Base-by-base conservation (phyloP, 148 eudicot species). In the Simmondsia chinensis region DNA sequence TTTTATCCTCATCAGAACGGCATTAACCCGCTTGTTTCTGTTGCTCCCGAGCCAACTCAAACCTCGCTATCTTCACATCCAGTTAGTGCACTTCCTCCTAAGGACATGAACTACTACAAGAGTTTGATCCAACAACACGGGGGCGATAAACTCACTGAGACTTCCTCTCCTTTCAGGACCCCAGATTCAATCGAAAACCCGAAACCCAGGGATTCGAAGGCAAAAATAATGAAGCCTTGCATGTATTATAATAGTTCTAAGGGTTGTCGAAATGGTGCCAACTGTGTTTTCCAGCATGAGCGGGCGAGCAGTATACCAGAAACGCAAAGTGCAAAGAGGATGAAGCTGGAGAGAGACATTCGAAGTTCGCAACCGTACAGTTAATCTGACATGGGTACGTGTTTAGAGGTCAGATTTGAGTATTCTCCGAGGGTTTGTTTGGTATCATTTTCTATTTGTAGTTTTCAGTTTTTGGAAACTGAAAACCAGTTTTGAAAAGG, bases 111-210 rank as follows among this genome's bases (percentile, higher is more conserved):
- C 57, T 83, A 83, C 32, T 79, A 71, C 43, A 80, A 72, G 73
- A 76, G 71, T 52, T 67, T 79, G 52, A 73, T 79, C 57, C 94
- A 83, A 56, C 94, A 79, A 61, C 87, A 83, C 8, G 94, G 87
- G 23, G 83, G 64, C 22, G 83, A 73, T 14, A 79, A 61, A 27
- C 61, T 43, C 33, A 7, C 17, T 1, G 88, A 76, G 33, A 57
- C 38, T 9, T 19, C 31, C 25, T 61, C 65, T 30, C 68, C 64
- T 19, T 70, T 48, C 24, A 31, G 34, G 23, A 48, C 35, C 31
- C 65, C 35, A 32, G 76, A 69, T 26, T 13, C 40, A 16, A 5
- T 28, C 4, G 68, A 43, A 36, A 65, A 44, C 16, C 43, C 54
- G 9, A 69, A 37, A 57, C 61, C 62, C 15, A 71, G 71, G 54